These are phyloP conservation scores for Calycina herbarum DNA, from an alignment of 2,329 filamentous ascomycete species.

Conservation along the genomic window DNA sequence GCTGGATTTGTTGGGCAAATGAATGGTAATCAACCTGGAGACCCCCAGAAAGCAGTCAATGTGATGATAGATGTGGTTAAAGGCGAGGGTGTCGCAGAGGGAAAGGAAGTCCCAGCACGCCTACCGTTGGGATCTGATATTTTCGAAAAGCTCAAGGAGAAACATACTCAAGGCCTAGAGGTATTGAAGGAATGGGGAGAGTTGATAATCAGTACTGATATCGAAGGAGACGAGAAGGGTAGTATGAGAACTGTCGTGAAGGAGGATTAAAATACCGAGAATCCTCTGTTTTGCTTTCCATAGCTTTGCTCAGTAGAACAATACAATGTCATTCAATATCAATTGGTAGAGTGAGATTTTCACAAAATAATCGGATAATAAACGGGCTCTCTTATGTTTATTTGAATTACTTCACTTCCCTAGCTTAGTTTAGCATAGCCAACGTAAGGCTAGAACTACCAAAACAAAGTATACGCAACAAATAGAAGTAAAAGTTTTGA, in stretches of 20 bases:
- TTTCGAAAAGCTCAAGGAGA: neutral
- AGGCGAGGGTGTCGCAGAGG: slow-evolving; percentile 47
- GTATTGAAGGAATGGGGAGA: neutral
- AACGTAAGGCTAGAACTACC: too few species aligned
- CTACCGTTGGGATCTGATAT: slow-evolving; percentile 37
- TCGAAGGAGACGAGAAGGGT: neutral
- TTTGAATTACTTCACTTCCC: too few species aligned
- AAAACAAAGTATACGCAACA: too few species aligned
- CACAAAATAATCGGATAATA: too few species aligned
- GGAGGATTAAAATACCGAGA: neutral
- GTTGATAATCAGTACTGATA: neutral
- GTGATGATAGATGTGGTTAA: slow-evolving; percentile 58
- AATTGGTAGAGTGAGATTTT: too few species aligned
- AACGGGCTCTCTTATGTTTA: too few species aligned
- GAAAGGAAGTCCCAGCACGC: slow-evolving; percentile 52
- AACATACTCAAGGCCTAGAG: neutral
- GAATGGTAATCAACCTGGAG: slow-evolving; percentile 52
- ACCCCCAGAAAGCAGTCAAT: slow-evolving; percentile 52
- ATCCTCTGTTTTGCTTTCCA: too few species aligned
- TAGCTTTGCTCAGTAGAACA: too few species aligned
- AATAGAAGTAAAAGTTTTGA: too few species aligned
- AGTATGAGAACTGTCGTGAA: neutral
- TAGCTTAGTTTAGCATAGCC: too few species aligned
- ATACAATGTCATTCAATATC: too few species aligned
- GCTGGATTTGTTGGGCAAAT: neutral